A percentile compares a stretch with the other conserved stretches of the same genome.
These are phyloP conservation scores for Diplogelasinospora grovesii DNA, from an alignment of 495 filamentous ascomycete species.

Conservation along the genomic window DNA sequence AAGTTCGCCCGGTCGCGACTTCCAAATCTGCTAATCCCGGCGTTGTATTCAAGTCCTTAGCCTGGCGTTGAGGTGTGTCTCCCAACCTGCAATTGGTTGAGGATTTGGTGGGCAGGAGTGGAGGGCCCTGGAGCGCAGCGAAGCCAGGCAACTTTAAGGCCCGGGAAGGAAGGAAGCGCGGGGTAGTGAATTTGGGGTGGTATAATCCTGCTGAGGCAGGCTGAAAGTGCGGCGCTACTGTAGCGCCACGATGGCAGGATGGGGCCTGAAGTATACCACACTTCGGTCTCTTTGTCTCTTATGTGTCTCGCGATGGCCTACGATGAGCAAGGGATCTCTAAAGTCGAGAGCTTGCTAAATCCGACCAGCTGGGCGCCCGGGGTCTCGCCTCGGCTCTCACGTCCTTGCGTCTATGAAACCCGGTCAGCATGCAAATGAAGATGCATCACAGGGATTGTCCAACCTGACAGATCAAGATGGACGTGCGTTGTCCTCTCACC, in stretches of 20 bases:
- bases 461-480: too few relatives aligned
- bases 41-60: neutral
- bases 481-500: too few relatives aligned
- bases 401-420: too few relatives aligned
- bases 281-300: neutral
- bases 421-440: too few relatives aligned
- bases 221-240: conserved; percentile 10
- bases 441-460: too few relatives aligned
- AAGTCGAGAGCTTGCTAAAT: too few relatives aligned
- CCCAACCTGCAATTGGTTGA: conserved; percentile 3
- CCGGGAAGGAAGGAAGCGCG: neutral
- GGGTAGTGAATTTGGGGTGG: conserved; percentile 6
- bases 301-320: conserved; percentile 6
- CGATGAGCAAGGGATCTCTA: neutral
- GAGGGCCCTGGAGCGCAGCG: neutral
- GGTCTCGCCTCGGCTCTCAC: too few relatives aligned
- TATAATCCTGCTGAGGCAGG: conserved; percentile 15
- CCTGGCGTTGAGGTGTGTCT: neutral
- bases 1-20: neutral
- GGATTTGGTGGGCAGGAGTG: neutral
- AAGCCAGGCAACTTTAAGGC: neutral
- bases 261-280: too few relatives aligned
- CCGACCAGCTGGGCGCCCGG: too few relatives aligned
- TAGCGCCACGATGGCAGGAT: neutral
- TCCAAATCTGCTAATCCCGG: conserved; percentile 4